Evolutionary conservation across 2,329 filamentous ascomycete species (phyloP), one percentile per base, ranked within the genome.

Genomic region (Aspergillus udagawae): DNA sequence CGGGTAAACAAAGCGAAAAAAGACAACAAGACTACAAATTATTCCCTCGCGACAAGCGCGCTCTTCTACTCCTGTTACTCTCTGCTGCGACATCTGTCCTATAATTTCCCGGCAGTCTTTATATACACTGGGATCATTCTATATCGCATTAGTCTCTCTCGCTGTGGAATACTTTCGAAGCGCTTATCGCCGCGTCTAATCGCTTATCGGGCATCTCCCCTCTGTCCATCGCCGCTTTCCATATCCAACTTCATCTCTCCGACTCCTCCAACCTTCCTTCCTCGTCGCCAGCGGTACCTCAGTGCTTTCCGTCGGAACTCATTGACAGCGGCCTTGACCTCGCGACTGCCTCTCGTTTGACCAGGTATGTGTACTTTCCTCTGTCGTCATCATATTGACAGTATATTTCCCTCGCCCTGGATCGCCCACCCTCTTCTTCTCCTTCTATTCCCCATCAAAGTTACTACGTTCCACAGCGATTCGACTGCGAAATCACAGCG

Each of bases 151-250:
- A 21, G n/a, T 10, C 41, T 12, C 41, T 44, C 17, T 21, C 41
- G 10, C 41, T 20, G n/a, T 44, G 53, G 29, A 45, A 56, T 51
- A 35, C 25, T 45, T 23, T 41, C 12, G n/a, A 42, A 56, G 56
- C 57, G 61, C 59, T 64, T 64, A 64, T 64, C 62, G 62, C 57
- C 59, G 57, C 60, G 62, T 55, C 53, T 62, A 54, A 56, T 60
- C 60, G 60, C 61, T 65, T 65, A 65, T 65, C 63, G 58, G 53
- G 23, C 52, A 27, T 32, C 14, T 23, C 20, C 27, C 38, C 52
- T 20, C 45, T 29, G 12, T 50, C 44, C 44, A 23, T 27, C 21
- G 25, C 44, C 21, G 49, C 28, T 28, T 25, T 42, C 27, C 45
- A 35, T 32, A 23, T 50, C 47, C 8, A 54, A 55, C 23, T 49